Conservation (phyloP, 2,329 filamentous ascomycete genomes). For the Sclerotinia sclerotiorum region DNA sequence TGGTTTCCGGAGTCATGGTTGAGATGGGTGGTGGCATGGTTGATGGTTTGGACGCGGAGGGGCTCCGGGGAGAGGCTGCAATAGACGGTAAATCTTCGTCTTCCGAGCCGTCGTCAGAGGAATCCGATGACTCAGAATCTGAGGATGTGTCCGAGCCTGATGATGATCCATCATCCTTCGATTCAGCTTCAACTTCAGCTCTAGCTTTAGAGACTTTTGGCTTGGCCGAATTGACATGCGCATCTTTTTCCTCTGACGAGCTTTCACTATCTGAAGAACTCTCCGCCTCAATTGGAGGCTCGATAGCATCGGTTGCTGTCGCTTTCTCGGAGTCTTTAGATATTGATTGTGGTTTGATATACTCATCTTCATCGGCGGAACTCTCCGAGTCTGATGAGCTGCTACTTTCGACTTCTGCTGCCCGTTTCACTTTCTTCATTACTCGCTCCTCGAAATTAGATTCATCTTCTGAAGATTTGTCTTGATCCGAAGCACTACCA, state of each 20-base stretch:
- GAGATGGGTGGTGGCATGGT: constrained; percentile 12
- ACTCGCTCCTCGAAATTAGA: constrained; percentile 19
- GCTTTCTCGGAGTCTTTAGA: not conserved
- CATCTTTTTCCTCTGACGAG: not conserved
- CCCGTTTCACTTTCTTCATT: not conserved
- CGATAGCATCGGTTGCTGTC: not conserved
- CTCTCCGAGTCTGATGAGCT: constrained; percentile 16
- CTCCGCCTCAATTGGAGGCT: not conserved
- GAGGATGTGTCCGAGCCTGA: constrained; percentile 32
- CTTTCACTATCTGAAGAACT: not conserved
- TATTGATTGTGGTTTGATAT: constrained; percentile 1
- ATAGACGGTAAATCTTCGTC: constrained; percentile 22
- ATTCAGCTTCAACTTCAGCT: constrained; percentile 7
- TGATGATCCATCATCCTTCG: constrained; percentile 9
- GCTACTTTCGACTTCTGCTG: constrained; percentile 10
- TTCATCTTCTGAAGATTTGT: constrained; percentile 35
- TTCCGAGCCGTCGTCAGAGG: constrained; percentile 9
- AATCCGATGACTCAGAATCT: constrained; percentile 32
- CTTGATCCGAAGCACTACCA: constrained; percentile 25
- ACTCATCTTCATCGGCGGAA: constrained; percentile 19
- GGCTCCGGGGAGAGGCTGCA: constrained; percentile 25
- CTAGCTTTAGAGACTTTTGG: constrained; percentile 11
- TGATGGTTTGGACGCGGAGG: constrained; percentile 27
- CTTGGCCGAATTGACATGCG: not conserved
- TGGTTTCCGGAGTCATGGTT: constrained; percentile 20